These are phyloP conservation scores for Nemania diffusa DNA, from an alignment of 2,329 filamentous ascomycete genomes.

Conservation along the genomic window DNA sequence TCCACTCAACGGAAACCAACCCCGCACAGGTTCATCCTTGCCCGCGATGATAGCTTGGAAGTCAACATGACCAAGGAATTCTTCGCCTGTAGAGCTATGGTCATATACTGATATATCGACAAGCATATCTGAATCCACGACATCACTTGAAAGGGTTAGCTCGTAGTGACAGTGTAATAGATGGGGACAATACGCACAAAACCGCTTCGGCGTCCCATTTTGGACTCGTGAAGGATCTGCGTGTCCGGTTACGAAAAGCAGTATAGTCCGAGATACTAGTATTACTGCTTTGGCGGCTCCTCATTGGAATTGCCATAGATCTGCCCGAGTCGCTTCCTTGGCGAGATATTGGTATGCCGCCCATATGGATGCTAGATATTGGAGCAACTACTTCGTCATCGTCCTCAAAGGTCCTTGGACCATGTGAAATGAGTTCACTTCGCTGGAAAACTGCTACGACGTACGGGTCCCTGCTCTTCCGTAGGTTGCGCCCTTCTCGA, in stretches of 20 bases:
- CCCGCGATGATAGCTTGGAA: conserved; percentile 74
- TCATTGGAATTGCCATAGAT: conserved; percentile 95
- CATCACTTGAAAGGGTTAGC: conserved; percentile 71
- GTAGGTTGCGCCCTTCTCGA: conserved; percentile 82
- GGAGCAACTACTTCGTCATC: conserved; percentile 64
- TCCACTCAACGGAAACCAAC: conserved; percentile 85
- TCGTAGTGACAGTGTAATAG: conserved; percentile 1
- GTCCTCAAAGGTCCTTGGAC: conserved; percentile 73
- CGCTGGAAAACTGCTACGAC: conserved; percentile 97
- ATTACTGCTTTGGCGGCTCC: conserved; percentile 94
- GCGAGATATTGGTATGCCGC: conserved; percentile 71
- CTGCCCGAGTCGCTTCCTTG: conserved; percentile 84
- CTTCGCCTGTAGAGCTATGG: conserved; percentile 79
- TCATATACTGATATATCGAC: conserved; percentile 96
- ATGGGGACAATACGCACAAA: conserved; percentile 75
- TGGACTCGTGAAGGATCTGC: conserved; percentile 77
- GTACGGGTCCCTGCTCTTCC: conserved; percentile 88
- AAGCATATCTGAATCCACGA: conserved; percentile 89
- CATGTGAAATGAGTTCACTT: conserved; percentile 93
- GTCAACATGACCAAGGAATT: conserved; percentile 90
- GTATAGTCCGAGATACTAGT: conserved; percentile 80
- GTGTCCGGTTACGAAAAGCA: conserved; percentile 67
- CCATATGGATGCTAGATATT: conserved; percentile 58
- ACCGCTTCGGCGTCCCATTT: conserved; percentile 96
- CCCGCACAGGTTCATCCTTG: conserved; percentile 77